These are phyloP conservation scores for Macrophomina phaseolina DNA, from an alignment of 2,329 filamentous ascomycete species.

Conservation along the genomic window DNA sequence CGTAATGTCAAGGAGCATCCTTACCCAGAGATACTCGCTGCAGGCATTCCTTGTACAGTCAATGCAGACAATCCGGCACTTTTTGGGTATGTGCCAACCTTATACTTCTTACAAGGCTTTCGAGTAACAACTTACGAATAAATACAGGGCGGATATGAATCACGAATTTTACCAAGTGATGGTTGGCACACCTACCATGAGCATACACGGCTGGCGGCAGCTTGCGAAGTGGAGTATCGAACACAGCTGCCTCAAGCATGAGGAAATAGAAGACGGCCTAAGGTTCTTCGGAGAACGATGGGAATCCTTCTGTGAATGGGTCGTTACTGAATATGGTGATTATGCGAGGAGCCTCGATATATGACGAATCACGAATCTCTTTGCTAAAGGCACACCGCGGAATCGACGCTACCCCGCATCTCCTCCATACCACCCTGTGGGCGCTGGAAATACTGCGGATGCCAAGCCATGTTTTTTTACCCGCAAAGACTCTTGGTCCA, in stretches of 20 bases:
- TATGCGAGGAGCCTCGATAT: background rate
- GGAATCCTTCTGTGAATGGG: conserved; percentile 62
- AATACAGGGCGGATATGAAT: conserved; percentile 67
- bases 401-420: no score
- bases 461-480: no score
- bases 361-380: conserved; percentile 7
- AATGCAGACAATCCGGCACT: conserved; percentile 78
- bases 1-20: conserved; percentile 69
- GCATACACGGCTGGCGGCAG: conserved; percentile 73
- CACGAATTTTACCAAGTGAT: conserved; percentile 81
- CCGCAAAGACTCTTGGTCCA: no score
- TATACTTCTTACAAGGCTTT: background rate
- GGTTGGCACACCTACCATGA: conserved; percentile 70
- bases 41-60: conserved; percentile 74
- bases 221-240: conserved; percentile 54
- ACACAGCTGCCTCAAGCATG: conserved; percentile 47
- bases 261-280: conserved; percentile 48
- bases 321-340: conserved; percentile 50
- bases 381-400: background rate
- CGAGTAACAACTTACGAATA: background rate
- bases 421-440: no score
- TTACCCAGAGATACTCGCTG: conserved; percentile 71
- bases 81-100: conserved; percentile 60
- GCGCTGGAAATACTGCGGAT: no score
- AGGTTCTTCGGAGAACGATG: conserved; percentile 62